Base-by-base conservation (phyloP, 2,329 filamentous ascomycete species). In the Fusarium sp. region DNA sequence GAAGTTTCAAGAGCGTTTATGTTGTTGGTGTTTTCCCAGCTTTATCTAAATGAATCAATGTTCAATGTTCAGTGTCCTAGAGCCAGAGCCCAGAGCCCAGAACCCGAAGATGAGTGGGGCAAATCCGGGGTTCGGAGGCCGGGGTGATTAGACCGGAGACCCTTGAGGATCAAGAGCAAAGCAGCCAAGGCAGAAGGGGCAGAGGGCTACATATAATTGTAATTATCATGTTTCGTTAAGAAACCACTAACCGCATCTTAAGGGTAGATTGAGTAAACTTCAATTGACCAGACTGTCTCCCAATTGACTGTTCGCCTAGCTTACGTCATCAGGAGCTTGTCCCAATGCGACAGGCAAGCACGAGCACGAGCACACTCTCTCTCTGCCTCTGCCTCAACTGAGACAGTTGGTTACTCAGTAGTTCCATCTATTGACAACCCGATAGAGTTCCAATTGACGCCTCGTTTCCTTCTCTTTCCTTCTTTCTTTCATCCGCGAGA, bases 311-410 rank as follows among this genome's bases (percentile, higher is more conserved):
- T 35, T 45, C 35, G 9, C 7, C 14, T 17, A 19, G 71, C 71
- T 73, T 73, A 73, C 52, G 70, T 73, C 68, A 73, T 73, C 71
- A 55, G 7, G 15, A 62, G 46, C 65, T 65, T 70, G 51, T 32
- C 58, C 63, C 50, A 47, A 67, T 68, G 39, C 55, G 50, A 68
- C 57, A 65, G 40, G 35, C 20, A 59, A 62, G 65, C 62, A 70
- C 60, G 56, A 69, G 64, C 66, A 59, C 39, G 20, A 20, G 20
- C 20, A 20, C n/a, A n/a, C n/a, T n/a, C n/a, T n/a, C n/a, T n/a
- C n/a, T n/a, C n/a, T n/a, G 20, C 22, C 20, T 19, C 23, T 23
- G 7, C 23, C 23, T 23, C 51, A 19, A 23, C 13, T 33, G 15
- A 35, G 46, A 49, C 41, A 50, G 30, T 33, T 33, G 30, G 30